These are phyloP conservation scores for Trichoderma sp. DNA, from an alignment of 2,329 filamentous ascomycete genomes.

Conservation along the genomic window DNA sequence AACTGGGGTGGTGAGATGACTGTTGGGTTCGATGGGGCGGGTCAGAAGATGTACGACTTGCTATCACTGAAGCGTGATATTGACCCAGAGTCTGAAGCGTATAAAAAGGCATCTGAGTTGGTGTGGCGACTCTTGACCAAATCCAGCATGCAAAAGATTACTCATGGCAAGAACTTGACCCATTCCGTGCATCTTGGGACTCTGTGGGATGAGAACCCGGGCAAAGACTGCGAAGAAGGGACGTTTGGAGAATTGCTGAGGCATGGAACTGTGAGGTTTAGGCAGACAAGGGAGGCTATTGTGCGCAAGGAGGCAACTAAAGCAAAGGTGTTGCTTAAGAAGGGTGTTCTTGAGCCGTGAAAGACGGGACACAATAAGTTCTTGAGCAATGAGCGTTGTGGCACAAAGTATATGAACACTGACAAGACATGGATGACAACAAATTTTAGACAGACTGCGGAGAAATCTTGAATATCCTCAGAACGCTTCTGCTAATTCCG, in stretches of 20 bases:
- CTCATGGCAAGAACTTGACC: not conserved
- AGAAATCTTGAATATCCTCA: not conserved
- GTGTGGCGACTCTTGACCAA: not conserved
- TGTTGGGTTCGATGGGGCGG: not conserved
- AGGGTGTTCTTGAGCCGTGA: not conserved
- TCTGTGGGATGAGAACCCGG: not conserved
- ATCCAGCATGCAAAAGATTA: not conserved
- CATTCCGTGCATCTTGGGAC: not conserved
- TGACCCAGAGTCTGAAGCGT: not conserved
- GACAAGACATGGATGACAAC: not conserved
- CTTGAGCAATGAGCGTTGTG: no score
- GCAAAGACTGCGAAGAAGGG: not conserved
- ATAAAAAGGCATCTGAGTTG: not conserved
- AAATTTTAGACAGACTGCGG: not conserved
- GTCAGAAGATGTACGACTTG: not conserved
- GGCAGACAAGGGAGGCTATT: not conserved
- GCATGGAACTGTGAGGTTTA: not conserved
- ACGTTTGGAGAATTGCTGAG: not conserved
- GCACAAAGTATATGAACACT: no score
- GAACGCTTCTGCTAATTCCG: not conserved
- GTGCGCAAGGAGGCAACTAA: not conserved
- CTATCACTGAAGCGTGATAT: not conserved
- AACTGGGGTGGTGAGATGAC: slow-evolving; percentile 20
- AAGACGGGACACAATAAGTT: not conserved
- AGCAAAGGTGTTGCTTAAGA: not conserved